Evolutionary conservation across 192 early-diverging fungal genomes (phyloP).

Genomic region (Coemansia sp.): DNA sequence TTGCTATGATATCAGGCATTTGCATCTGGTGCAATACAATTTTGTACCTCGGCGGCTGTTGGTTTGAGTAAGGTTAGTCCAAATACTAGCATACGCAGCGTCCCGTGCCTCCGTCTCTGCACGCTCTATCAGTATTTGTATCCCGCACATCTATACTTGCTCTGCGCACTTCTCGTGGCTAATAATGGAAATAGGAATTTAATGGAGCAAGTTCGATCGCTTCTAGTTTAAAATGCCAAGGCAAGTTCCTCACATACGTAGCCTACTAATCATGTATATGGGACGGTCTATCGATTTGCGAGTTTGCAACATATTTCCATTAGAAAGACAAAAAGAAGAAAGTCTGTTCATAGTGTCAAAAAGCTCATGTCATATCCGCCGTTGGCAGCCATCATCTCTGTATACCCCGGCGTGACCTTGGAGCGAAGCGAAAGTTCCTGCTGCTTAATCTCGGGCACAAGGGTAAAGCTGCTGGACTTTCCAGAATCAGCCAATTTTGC

Average conservation of each 20-base stretch:
- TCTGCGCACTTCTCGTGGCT: background rate
- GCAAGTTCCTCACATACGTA: background rate
- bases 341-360: constrained; percentile 14
- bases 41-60: constrained; percentile 42
- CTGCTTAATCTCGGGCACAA: constrained; percentile 25
- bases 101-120: background rate
- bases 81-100: background rate
- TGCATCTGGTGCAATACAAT: background rate
- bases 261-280: background rate
- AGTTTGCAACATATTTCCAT: background rate
- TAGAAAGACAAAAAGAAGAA: constrained; percentile 7
- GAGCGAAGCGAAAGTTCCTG: constrained; percentile 38
- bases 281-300: background rate
- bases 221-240: background rate
- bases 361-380: constrained; percentile 55
- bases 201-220: background rate
- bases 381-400: constrained; percentile 41
- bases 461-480: constrained; percentile 22
- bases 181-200: background rate
- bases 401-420: constrained; percentile 43
- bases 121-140: constrained; percentile 28
- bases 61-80: constrained; percentile 19
- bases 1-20: background rate
- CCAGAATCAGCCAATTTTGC: background rate
- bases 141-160: constrained; percentile 31